phyloP scores from a whole-genome alignment of 176 grass and related monocot genomes.

The Hordeum marinum region DNA sequence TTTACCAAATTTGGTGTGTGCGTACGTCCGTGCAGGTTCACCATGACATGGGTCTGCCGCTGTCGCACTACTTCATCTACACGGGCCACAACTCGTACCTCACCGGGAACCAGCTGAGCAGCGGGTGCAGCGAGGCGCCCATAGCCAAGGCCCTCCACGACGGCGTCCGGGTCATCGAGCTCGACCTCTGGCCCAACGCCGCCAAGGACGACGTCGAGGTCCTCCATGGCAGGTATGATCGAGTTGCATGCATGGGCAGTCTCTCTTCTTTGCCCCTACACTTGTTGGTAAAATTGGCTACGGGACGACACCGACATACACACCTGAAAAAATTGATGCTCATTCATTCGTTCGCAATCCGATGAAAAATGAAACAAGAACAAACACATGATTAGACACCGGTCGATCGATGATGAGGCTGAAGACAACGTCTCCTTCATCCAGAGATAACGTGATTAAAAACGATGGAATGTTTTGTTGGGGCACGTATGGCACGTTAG shows the following conservation, averaged over 20 bases:
- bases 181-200: constrained; percentile 87
- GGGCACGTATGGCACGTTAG: not conserved
- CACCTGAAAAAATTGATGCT: too few relatives aligned
- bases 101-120: constrained; percentile 83
- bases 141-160: constrained; percentile 59
- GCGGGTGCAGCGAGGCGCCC: constrained; percentile 69
- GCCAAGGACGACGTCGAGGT: constrained; percentile 55
- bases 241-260: not conserved
- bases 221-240: constrained; percentile 53
- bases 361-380: not conserved
- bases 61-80: constrained; percentile 95
- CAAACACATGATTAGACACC: not conserved
- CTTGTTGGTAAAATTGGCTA: too few relatives aligned
- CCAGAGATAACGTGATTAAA: not conserved
- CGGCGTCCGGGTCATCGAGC: constrained; percentile 84
- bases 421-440: not conserved
- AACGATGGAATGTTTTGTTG: not conserved
- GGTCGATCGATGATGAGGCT: too few relatives aligned
- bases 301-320: too few relatives aligned
- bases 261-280: too few relatives aligned
- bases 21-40: too few relatives aligned
- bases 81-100: constrained; percentile 96
- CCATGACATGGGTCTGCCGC: constrained; percentile 52
- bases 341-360: not conserved
- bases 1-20: not conserved